Evolutionary conservation across 352 stramenopile species (phyloP), one percentile per base, ranked within the genome.

Genomic region (Discostella stelligera): DNA sequence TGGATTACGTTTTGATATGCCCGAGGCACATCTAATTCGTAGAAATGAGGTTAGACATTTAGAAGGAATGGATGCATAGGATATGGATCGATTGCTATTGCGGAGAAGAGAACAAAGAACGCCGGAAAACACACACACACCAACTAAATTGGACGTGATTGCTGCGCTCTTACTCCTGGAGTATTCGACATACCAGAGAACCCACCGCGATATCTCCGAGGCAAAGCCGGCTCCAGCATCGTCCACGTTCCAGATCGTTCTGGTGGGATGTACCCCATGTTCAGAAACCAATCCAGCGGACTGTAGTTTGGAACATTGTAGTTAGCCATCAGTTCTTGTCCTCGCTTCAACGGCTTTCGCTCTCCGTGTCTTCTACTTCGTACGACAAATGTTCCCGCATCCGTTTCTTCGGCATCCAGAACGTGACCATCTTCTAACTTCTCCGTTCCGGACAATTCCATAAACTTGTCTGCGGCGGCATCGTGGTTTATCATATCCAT

Each of bases 291-390:
- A 85, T 93, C 87, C n/a, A 93, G 39, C 37, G 87, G 73, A 46
- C 71, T 84, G 39, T 90, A 93, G n/a, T 84, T 52, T 10, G 85
- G 85, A 16, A 93, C 81, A 79, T 93, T 93, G 82, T 93, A 93
- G 63, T 91, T 93, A 2, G 82, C 84, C 53, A 90, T 73, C 10
- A 93, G 53, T 66, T 93, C 87, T 71, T 92, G 79, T 39, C 87
- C 85, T 56, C 76, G 76, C 60, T 67, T 82, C 21, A 93, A 66
- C 23, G 83, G 65, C 52, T 87, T 89, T n/a, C 66, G 64, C 53
- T 74, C 61, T 53, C 83, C 87, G 73, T 91, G 77, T 52, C 87
- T 77, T 70, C 72, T 30, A 58, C 80, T 89, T 32, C 83, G 65
- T 13, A 93, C 79, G 9, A 90, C 75, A 78, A 93, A 91, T 18